These are phyloP conservation scores for Albizia julibrissin DNA, from an alignment of 306 rosid genomes.

Conservation along the genomic window DNA sequence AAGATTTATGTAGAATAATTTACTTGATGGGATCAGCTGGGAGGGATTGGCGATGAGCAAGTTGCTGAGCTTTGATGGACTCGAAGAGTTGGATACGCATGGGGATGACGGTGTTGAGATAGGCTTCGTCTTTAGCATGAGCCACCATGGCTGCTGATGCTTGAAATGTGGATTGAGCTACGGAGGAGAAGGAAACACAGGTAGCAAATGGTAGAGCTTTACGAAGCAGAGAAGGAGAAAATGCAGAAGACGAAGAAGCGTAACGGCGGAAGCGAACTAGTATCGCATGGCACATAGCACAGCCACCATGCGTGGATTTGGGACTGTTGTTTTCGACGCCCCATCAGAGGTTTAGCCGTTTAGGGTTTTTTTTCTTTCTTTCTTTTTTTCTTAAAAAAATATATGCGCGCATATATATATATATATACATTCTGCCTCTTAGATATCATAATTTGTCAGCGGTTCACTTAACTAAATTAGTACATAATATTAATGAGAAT, in stretches of 20 bases:
- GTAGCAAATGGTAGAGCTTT: slow-evolving; percentile 30
- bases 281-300: slow-evolving; percentile 42
- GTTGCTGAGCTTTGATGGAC: slow-evolving; percentile 50
- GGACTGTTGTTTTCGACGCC: neutral
- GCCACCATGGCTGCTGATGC: slow-evolving; percentile 44
- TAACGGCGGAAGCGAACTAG: slow-evolving; percentile 48
- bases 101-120: slow-evolving; percentile 54
- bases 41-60: slow-evolving; percentile 51
- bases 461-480: too few species aligned
- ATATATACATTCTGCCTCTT: too few species aligned
- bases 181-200: slow-evolving; percentile 32
- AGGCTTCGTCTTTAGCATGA: slow-evolving; percentile 69
- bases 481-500: too few species aligned
- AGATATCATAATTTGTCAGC: too few species aligned
- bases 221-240: neutral
- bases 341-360: slow-evolving; percentile 1
- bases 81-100: slow-evolving; percentile 71
- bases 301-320: neutral
- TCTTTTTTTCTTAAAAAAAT: too few species aligned
- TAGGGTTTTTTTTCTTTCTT: neutral
- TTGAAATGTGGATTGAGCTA: neutral
- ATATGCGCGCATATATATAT: too few species aligned
- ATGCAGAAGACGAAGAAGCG: slow-evolving; percentile 18
- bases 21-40: slow-evolving; percentile 76
- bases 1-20: neutral